Evolutionary conservation across 31 red algal species (phyloP), one percentile per base, ranked within the genome.

Genomic region (Endocladia muricata): DNA sequence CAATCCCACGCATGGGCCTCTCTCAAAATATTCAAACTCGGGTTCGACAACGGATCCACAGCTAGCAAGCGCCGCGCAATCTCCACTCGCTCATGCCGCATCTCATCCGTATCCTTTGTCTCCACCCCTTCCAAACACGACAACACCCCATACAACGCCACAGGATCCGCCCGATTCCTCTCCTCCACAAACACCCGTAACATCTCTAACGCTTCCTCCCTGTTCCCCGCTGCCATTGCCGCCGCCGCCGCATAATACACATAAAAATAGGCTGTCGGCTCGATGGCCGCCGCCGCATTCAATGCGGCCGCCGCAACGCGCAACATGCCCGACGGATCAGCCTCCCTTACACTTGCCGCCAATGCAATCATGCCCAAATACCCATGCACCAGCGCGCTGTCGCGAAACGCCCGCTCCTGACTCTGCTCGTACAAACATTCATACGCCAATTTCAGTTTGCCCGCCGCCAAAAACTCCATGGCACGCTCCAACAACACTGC

Each of bases 1-100:
- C 85, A 89, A 37, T 28, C 29, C 85, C 85, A 89, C 23, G 85
- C 55, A 62, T 81, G 40, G 28, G 85, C 85, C 59, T 89, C 85
- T 34, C 60, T 31, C 31, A 89, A 47, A n/a, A 89, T 37, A 58
- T 80, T 77, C 0, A 70, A 48, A 9, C 76, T 77, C 13, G 67
- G 48, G 32, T 55, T 75, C 28, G 67, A 80, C 9, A 78, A 28
- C 32, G 85, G 85, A 48, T 89, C 85, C 33, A 81, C 60, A 41
- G 41, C 38, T 47, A 89, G 51, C 30, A 89, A 64, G 4, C 69
- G 68, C 36, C 85, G 44, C 3, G 85, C 85, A 31, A 89, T 60
- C 19, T 75, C 70, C 30, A 89, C 60, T 37, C 85, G 67, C 55
- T 89, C 85, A 48, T 81, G 57, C 34, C 61, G 75, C 6, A 75